Evolutionary conservation across 164 flowering plant species (phyloP).

Genomic region (Dillenia suffruticosa): DNA sequence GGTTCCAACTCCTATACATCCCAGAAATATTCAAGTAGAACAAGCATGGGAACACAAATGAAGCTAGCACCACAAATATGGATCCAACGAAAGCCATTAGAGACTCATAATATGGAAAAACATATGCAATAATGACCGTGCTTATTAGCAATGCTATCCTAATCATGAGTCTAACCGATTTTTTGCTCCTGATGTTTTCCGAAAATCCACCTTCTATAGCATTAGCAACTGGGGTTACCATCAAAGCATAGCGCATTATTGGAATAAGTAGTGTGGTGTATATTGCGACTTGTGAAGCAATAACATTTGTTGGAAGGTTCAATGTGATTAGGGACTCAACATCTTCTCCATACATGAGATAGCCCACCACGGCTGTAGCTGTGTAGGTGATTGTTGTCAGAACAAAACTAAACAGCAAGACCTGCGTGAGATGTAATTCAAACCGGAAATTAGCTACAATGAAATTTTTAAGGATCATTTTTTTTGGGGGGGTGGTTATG

Average conservation of each 20-base stretch:
- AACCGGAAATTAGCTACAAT: too few species aligned
- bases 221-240: constrained; percentile 17
- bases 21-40: constrained; percentile 16
- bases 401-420: constrained; percentile 18
- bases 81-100: constrained; percentile 17
- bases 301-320: constrained; percentile 8
- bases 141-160: background rate
- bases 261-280: constrained; percentile 19
- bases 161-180: too few species aligned
- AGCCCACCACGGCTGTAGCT: constrained; percentile 16
- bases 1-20: constrained; percentile 2
- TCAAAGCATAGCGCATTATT: constrained; percentile 14
- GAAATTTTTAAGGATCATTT: too few species aligned
- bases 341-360: constrained; percentile 22
- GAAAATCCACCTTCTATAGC: constrained; percentile 17
- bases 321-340: constrained; percentile 19
- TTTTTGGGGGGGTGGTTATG: too few species aligned
- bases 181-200: too few species aligned
- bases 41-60: constrained; percentile 14
- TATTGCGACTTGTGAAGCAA: constrained; percentile 12
- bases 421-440: constrained; percentile 9
- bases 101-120: constrained; percentile 14
- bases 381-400: constrained; percentile 12
- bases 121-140: constrained; percentile 11
- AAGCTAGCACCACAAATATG: constrained; percentile 16